A percentile compares a stretch with the other conserved stretches of the same genome.
phyloP scores from a whole-genome alignment of 495 filamentous ascomycete species.

The Ramalina intermedia region DNA sequence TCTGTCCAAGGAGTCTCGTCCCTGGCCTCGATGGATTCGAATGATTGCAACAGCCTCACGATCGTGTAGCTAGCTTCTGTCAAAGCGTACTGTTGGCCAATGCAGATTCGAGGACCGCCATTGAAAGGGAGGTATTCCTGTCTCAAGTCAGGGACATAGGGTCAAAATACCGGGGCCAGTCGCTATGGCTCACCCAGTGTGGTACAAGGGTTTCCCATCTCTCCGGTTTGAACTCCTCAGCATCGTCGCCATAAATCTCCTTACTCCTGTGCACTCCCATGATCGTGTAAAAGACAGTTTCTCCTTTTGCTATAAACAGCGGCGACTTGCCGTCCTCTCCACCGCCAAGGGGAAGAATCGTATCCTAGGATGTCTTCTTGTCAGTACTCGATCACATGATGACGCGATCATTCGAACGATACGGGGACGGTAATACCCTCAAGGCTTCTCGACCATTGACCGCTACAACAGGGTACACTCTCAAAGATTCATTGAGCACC shows the following conservation, averaged over 20 bases:
- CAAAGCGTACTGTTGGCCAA: slow-evolving; percentile 63
- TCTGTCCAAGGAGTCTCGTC: slow-evolving; percentile 9
- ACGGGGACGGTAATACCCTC: too few relatives aligned
- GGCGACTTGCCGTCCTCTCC: slow-evolving; percentile 34
- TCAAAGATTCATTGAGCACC: slow-evolving; percentile 31
- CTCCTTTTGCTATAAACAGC: slow-evolving; percentile 29
- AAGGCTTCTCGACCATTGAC: too few relatives aligned
- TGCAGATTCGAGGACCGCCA: slow-evolving; percentile 72
- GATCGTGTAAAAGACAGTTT: slow-evolving; percentile 11
- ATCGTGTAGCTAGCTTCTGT: slow-evolving; percentile 69
- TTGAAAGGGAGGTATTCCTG: slow-evolving; percentile 66
- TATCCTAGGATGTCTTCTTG: slow-evolving; percentile 16
- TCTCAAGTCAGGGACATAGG: slow-evolving; percentile 3
- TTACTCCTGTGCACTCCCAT: slow-evolving; percentile 21
- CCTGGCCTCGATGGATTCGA: slow-evolving; percentile 32
- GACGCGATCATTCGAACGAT: too few relatives aligned
- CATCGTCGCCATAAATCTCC: slow-evolving; percentile 23
- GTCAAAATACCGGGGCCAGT: slow-evolving; percentile 23
- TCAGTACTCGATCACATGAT: not conserved
- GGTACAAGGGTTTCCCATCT: slow-evolving; percentile 49
- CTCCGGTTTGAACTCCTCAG: slow-evolving; percentile 16
- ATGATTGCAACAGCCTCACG: slow-evolving; percentile 56
- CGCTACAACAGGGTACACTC: not conserved
- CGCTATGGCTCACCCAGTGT: slow-evolving; percentile 31
- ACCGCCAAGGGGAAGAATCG: slow-evolving; percentile 37